Evolutionary conservation across 345 rosid species (phyloP).

Genomic region (Eucalyptus microcorys): DNA sequence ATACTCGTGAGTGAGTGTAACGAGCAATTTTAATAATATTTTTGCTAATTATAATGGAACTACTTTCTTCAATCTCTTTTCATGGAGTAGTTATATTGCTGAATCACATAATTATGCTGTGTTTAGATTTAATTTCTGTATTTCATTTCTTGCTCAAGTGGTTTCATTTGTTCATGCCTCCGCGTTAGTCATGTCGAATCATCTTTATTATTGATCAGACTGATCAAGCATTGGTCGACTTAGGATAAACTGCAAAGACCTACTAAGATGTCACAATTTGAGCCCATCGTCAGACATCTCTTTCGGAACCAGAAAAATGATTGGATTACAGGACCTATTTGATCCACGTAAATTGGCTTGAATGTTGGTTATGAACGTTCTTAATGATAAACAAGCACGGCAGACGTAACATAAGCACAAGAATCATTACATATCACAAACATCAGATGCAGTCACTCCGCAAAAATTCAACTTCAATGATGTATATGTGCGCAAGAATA

Average conservation of each 20-base stretch:
- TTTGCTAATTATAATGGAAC: neutral
- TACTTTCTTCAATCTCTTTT: neutral
- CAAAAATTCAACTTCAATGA: neutral
- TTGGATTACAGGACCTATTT: neutral
- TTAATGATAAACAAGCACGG: neutral
- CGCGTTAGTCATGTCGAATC: rapidly evolving
- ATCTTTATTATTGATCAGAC: neutral
- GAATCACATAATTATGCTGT: neutral
- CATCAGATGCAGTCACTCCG: neutral
- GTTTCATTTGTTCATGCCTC: neutral
- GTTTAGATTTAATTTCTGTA: neutral
- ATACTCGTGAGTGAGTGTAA: neutral
- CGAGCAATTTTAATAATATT: neutral
- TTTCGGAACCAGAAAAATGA: neutral
- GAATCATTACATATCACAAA: neutral
- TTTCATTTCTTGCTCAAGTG: neutral
- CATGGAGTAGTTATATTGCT: neutral
- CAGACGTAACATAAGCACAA: neutral
- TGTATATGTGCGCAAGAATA: neutral
- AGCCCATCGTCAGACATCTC: neutral
- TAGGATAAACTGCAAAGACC: neutral
- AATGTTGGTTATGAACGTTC: neutral
- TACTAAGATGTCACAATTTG: neutral
- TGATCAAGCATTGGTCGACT: neutral
- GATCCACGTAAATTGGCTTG: neutral